Evolutionary conservation across 495 filamentous ascomycete genomes (phyloP), one percentile per base, ranked within the genome.

Genomic region (Stereocaulon alpinum): DNA sequence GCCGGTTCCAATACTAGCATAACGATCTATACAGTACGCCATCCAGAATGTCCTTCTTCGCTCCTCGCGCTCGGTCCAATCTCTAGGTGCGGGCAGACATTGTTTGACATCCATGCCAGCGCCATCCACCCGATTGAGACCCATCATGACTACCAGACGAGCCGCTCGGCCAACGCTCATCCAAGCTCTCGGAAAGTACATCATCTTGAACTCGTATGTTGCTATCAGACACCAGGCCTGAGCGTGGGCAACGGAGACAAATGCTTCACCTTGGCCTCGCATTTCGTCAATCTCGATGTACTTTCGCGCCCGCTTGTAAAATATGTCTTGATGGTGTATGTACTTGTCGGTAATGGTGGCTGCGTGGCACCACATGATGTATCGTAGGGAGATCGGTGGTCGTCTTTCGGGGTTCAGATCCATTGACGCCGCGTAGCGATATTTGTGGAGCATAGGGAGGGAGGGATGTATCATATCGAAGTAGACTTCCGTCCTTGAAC

Each of bases 131-230:
- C 91, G 85, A 71, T 98, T 89, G 47, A 98, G 76, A 6, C 91
- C 88, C 77, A 96, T 88, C 94, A 97, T 97, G 62, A 94, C 82
- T 45, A 80, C 78, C 58, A 96, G 70, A 59, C 93, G 77, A 15
- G 84, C 80, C 3, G 84, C 86, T 54, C 88, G 80, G 17, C 92
- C 94, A 11, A 86, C 83, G 58, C 87, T 96, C 72, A 96, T 80
- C 93, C 93, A 99, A 4, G 94, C 94, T 43, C 94, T 77, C 2
- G 93, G 93, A 64, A 99, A 99, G 70, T 88, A 95, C 88, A 99
- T 96, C 80, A 88, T 86, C 72, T 91, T 94, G 69, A 96, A 97
- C 68, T 99, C 93, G 66, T 95, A 96, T 0, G 79, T 81, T 4
- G 82, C 79, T 53, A 95, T 80, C 5, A 99, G 73, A 11, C 84